These are phyloP conservation scores for Heliamphora exappendiculata DNA, from an alignment of 148 eudicot genomes.

Conservation along the genomic window DNA sequence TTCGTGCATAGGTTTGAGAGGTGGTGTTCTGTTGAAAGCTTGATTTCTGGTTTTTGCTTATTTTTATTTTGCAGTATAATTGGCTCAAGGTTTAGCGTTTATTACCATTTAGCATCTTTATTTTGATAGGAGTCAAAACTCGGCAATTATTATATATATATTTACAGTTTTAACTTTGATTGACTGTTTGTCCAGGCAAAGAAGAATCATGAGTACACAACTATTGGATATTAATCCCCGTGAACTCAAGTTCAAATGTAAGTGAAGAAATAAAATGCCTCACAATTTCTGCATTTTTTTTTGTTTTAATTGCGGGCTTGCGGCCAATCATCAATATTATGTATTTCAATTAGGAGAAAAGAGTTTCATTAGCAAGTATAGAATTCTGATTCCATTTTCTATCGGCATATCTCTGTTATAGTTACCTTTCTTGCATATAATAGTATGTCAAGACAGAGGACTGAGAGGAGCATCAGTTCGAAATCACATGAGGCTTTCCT, in stretches of 20 bases:
- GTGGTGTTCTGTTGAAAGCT: not conserved
- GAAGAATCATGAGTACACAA: slow-evolving; percentile 36
- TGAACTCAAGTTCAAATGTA: slow-evolving; percentile 59
- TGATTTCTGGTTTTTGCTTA: not conserved
- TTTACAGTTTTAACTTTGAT: not conserved
- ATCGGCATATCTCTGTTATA: not conserved
- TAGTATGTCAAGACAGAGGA: not conserved
- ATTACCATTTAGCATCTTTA: not conserved
- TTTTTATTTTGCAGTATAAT: not conserved
- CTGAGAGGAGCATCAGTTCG: not conserved
- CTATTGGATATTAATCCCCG: slow-evolving; percentile 59
- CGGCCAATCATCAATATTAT: not conserved
- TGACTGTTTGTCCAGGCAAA: slow-evolving; percentile 8
- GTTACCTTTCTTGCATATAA: not conserved
- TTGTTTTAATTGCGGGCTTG: not conserved
- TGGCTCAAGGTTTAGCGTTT: not conserved
- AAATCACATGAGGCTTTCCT: not conserved
- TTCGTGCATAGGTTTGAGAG: too few relatives aligned
- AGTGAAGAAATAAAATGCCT: slow-evolving; percentile 13
- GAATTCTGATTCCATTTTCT: not conserved
- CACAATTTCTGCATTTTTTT: not conserved
- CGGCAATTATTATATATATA: not conserved
- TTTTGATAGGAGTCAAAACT: not conserved
- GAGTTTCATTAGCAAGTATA: not conserved
- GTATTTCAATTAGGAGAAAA: not conserved